A percentile compares a stretch with the other conserved stretches of the same genome.
These are phyloP conservation scores for Calocybe cyanea DNA, from an alignment of 768 basidiomycete genomes.

Conservation along the genomic window DNA sequence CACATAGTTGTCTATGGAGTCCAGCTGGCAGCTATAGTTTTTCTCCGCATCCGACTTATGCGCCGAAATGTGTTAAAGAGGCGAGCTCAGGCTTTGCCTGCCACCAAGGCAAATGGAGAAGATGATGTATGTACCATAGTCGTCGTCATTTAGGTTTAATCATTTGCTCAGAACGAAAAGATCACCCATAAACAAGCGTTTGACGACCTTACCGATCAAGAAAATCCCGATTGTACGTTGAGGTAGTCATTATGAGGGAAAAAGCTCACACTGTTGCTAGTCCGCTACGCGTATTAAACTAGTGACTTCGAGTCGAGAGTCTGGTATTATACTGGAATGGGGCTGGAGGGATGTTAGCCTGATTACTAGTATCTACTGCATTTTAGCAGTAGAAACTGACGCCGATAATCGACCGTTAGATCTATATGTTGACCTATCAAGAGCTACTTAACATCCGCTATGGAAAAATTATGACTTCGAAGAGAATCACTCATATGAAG, in stretches of 20 bases:
- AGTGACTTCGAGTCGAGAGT: too few species aligned
- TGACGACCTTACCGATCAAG: slow-evolving; percentile 44
- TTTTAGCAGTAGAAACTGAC: too few species aligned
- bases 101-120: slow-evolving; percentile 27
- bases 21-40: slow-evolving; percentile 33
- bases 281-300: slow-evolving; percentile 34
- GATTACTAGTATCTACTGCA: too few species aligned
- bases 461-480: too few species aligned
- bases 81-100: slow-evolving; percentile 28
- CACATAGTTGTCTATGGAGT: slow-evolving; percentile 46
- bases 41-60: slow-evolving; percentile 39
- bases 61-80: slow-evolving; percentile 37
- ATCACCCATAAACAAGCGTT: slow-evolving; percentile 40
- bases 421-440: too few species aligned
- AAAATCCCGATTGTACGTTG: slow-evolving; percentile 43
- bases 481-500: too few species aligned
- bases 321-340: too few species aligned
- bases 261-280: slow-evolving; percentile 14
- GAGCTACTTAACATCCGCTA: too few species aligned
- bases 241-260: background rate
- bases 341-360: too few species aligned
- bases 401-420: too few species aligned
- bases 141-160: slow-evolving; percentile 4
- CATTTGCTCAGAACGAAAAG: slow-evolving; percentile 23
- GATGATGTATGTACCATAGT: slow-evolving; percentile 17